Percentiles rank a stretch among this genome's conserved stretches.
phyloP scores from a whole-genome alignment of 352 stramenopile genomes.

The Pythium rishiriense region DNA sequence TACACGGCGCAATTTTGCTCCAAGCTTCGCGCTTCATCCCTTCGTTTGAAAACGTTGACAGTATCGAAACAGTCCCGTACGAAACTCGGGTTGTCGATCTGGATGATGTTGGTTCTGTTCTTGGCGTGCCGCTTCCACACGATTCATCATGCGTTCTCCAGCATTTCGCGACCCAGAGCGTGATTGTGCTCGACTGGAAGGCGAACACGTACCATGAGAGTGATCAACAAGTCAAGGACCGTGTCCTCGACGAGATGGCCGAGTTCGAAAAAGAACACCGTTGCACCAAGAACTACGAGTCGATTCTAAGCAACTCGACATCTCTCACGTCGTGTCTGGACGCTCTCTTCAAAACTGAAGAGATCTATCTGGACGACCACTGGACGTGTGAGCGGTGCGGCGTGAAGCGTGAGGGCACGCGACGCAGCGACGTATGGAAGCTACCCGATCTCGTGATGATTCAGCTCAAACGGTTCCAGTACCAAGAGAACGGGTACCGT shows the following conservation, averaged over 20 bases:
- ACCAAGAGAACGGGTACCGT: constrained; percentile 81
- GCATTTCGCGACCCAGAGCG: constrained; percentile 71
- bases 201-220: constrained; percentile 25
- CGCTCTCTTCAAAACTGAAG: constrained; percentile 65
- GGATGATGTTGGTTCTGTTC: constrained; percentile 46
- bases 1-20: constrained; percentile 65
- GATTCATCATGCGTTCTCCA: constrained; percentile 60
- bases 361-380: constrained; percentile 67
- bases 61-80: constrained; percentile 41
- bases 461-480: constrained; percentile 89
- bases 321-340: constrained; percentile 71
- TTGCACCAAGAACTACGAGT: constrained; percentile 18
- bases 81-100: constrained; percentile 56
- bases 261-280: constrained; percentile 32
- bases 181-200: constrained; percentile 80
- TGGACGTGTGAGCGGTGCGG: constrained; percentile 77
- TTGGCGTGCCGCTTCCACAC: constrained; percentile 41
- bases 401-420: constrained; percentile 55
- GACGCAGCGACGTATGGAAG: constrained; percentile 66
- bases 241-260: constrained; percentile 32
- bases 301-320: constrained; percentile 35
- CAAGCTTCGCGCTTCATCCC: constrained; percentile 63
- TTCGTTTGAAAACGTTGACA: constrained; percentile 10
- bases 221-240: constrained; percentile 26
- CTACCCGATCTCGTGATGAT: constrained; percentile 86